A percentile compares a stretch with the other conserved stretches of the same genome.
phyloP scores from a whole-genome alignment of 306 rosid species.

The Fragaria iinumae region DNA sequence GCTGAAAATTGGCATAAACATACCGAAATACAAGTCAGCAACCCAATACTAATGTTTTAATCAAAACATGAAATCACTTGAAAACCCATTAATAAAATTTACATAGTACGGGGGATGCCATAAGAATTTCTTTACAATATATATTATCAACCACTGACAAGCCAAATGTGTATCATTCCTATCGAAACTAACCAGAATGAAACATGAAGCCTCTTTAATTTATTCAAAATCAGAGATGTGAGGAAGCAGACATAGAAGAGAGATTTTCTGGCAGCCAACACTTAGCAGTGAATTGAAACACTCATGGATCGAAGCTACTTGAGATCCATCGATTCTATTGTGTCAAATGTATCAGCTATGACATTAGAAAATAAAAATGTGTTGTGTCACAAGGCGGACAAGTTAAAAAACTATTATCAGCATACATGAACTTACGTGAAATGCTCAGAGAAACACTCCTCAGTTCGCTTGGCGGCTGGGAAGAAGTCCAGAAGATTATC shows the following conservation, averaged over 20 bases:
- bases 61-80: neutral
- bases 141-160: neutral
- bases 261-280: neutral
- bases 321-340: neutral
- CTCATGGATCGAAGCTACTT: neutral
- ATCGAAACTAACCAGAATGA: neutral
- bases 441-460: constrained; percentile 91
- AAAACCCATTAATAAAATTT: neutral
- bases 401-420: neutral
- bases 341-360: neutral
- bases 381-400: neutral
- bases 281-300: neutral
- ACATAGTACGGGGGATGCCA: neutral
- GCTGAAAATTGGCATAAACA: constrained; percentile 41
- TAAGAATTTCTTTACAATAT: neutral
- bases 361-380: neutral
- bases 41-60: neutral
- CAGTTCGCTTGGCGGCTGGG: constrained; percentile 82
- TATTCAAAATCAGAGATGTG: neutral
- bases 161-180: neutral
- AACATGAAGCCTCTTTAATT: neutral
- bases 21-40: constrained; percentile 8
- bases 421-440: constrained; percentile 60
- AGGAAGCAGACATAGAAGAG: neutral
- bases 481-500: constrained; percentile 85